Base-by-base conservation (phyloP, 352 stramenopile species). In the Phytophthora pluvialis region DNA sequence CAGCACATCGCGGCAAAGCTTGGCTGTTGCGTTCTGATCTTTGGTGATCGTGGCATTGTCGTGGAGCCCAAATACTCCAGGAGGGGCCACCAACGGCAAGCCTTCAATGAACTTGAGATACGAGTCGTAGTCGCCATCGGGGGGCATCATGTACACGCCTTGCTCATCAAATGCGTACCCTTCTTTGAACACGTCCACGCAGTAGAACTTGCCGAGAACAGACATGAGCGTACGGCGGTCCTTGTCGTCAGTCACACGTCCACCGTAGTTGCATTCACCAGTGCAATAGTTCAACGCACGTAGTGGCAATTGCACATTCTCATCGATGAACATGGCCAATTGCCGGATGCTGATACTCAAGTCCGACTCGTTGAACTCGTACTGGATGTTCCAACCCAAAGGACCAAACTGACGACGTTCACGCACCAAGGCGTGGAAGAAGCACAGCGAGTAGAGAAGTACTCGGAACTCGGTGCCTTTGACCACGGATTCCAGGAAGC, bases 351-450 rank as follows among this genome's bases (percentile, higher is more conserved):
- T 96, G 64, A 98, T 98, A 38, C 85, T 83, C 43, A 98, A 51
- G 58, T 98, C 95, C 1, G 87, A 97, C 73, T 98, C 92, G 64
- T 97, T 98, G 64, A 98, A 98, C 71, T 98, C 95, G 72, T 98
- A 98, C 62, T 97, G 93, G 48, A 98, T 98, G 64, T 98, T 98
- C 93, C 94, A 98, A 10, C 95, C 95, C 3, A 98, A 80, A 18
- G 94, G 89, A 0, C 95, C 95, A 70, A 98, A 98, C 61, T 97
- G 81, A 25, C 94, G 77, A 0, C 95, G 83, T 68, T 98, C 94
- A 40, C 97, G 95, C 16, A 98, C 87, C 11, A 98, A 75, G 9
- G 94, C 94, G 58, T 98, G 95, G 70, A 95, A 95, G 49, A 95
- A 95, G 51, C 88, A 95, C 42, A 98, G 76, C 51, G 89, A 81